Base-by-base conservation (phyloP, 2,329 filamentous ascomycete species). In the Didymella arachidicola region DNA sequence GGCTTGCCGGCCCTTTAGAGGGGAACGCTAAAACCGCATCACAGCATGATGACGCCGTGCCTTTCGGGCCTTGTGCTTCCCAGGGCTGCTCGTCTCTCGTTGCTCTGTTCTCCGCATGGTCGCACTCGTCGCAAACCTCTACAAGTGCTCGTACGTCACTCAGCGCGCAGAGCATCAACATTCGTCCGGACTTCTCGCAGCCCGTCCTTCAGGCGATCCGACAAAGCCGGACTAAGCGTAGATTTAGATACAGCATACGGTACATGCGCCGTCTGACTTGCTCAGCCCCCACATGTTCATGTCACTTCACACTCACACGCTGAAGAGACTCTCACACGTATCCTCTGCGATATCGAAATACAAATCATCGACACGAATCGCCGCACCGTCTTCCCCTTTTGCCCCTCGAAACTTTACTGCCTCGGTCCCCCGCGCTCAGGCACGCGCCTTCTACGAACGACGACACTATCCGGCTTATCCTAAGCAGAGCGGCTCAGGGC, bases 401-500 rank as follows among this genome's bases (percentile, higher is more conserved):
- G 59, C 64, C 61, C 55, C 18, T 38, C 61, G 60, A 46, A 50
- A 53, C 29, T 50, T 49, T n/a, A n/a, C 53, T 51, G 22, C 41
- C 39, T 45, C 55, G 47, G 48, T 12, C 43, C 43, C 47, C 56
- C 58, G 52, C 43, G 44, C 45, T 45, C 50, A 42, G 61, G 62
- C 58, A 45, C 62, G 63, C 57, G 63, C 62, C 50, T 54, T 59
- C 27, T 18, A 44, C 56, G 14, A 45, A 53, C 44, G 22, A 53
- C 26, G 18, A 36, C 14, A 29, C 41, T 30, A 46, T 30, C 51
- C 22, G 10, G 47, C 18, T 26, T 19, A n/a, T 19, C 12, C 18
- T 34, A 48, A 46, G 25, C 65, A 65, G 47, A 77, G 74, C 59
- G 68, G 68, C 29, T 62, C 66, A 39, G 65, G 61, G 29, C 46